A percentile compares a stretch with the other conserved stretches of the same genome.
These are phyloP conservation scores for Cadophora gregata DNA, from an alignment of 2,329 filamentous ascomycete genomes.

Conservation along the genomic window DNA sequence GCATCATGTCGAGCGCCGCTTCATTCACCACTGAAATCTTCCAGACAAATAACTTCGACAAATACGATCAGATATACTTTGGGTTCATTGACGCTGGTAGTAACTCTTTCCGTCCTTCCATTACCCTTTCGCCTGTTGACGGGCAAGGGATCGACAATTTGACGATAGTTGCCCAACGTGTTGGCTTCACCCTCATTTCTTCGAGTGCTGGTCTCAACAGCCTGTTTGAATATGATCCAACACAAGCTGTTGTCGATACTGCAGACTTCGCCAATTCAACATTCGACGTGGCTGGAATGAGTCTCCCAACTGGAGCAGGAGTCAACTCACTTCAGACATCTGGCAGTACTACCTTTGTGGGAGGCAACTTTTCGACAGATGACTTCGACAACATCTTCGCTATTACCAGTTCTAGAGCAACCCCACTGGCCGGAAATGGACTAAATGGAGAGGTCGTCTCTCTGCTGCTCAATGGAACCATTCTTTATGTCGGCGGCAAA, in stretches of 20 bases:
- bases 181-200: conserved; percentile 77
- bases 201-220: conserved; percentile 85
- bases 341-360: conserved; percentile 73
- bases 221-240: conserved; percentile 86
- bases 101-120: conserved; percentile 75
- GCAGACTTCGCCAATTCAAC: conserved; percentile 72
- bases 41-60: conserved; percentile 96
- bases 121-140: conserved; percentile 75
- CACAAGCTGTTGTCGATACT: conserved; percentile 59
- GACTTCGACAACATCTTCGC: conserved; percentile 78
- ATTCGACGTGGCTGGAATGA: conserved; percentile 77
- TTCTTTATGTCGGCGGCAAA: conserved; percentile 81
- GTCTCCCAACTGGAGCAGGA: conserved; percentile 69
- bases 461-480: conserved; percentile 68
- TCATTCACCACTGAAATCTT: conserved; percentile 69
- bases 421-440: conserved; percentile 70
- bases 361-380: conserved; percentile 79
- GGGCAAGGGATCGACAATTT: conserved; percentile 67
- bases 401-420: conserved; percentile 67
- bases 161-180: conserved; percentile 86
- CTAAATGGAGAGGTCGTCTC: conserved; percentile 80
- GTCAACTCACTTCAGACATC: conserved; percentile 72
- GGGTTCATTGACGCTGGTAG: conserved; percentile 81
- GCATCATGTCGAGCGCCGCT: conserved; percentile 63
- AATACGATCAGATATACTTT: conserved; percentile 91